These are phyloP conservation scores for Pelargonium fulgidum DNA, from an alignment of 441 rosid species.

Conservation along the genomic window DNA sequence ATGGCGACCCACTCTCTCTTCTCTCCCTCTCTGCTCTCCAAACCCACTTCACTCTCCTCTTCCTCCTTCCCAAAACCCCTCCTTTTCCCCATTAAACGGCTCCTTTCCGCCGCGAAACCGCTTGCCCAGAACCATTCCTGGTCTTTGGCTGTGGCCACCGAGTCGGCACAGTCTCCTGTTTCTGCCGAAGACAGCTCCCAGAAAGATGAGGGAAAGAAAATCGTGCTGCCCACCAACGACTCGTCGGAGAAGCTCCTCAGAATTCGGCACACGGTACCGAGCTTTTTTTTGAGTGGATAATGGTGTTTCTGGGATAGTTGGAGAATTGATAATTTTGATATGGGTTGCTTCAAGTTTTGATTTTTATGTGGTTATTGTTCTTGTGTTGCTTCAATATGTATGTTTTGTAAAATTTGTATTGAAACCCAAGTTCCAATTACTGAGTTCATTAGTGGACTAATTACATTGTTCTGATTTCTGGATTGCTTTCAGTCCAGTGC, in stretches of 20 bases:
- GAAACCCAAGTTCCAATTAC: neutral
- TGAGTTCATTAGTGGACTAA: neutral
- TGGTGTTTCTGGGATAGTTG: neutral
- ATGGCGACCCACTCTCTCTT: constrained; percentile 42
- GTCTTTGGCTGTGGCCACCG: constrained; percentile 33
- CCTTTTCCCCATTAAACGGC: constrained; percentile 29
- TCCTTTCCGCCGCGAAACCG: constrained; percentile 29
- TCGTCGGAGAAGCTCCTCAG: constrained; percentile 56
- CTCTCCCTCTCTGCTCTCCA: constrained; percentile 32
- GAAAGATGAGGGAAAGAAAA: constrained; percentile 24
- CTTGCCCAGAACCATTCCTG: neutral
- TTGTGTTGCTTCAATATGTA: neutral
- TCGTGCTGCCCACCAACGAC: constrained; percentile 57
- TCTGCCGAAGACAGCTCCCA: constrained; percentile 15
- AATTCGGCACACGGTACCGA: constrained; percentile 56
- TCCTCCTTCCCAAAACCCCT: constrained; percentile 23
- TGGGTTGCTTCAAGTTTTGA: neutral
- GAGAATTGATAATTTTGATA: neutral
- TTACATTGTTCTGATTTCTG: neutral
- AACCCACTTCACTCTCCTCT: constrained; percentile 22
- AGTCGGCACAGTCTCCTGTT: constrained; percentile 30
- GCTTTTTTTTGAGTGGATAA: neutral
- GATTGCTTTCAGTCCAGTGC: neutral
- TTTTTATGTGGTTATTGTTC: neutral
- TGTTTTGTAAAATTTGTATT: neutral